Conservation (phyloP, 306 rosid species). For the Gastrolobium villosum region DNA sequence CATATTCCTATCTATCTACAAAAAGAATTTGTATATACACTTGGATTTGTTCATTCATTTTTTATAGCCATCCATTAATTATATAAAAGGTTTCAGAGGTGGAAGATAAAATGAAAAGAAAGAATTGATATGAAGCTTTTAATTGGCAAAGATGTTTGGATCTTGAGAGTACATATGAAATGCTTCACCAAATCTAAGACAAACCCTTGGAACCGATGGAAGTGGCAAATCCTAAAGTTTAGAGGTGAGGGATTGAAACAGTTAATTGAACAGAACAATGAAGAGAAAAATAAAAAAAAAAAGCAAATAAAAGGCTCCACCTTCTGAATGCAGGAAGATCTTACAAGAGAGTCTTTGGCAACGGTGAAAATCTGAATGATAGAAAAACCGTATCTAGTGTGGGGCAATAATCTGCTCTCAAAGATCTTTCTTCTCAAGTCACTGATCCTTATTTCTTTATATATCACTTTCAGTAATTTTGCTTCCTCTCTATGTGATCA, state of each 20-base stretch:
- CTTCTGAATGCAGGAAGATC: background rate
- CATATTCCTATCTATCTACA: background rate
- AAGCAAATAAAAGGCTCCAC: conserved; percentile 30
- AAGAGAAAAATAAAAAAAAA: conserved; percentile 43
- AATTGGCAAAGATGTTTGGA: background rate
- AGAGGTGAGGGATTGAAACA: conserved; percentile 45
- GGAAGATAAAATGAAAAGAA: background rate
- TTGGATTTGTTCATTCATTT: background rate
- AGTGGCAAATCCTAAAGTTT: conserved; percentile 51
- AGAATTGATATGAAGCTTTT: background rate
- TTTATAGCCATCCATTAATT: background rate
- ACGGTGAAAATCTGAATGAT: background rate
- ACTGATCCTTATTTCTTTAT: background rate
- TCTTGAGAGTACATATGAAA: conserved; percentile 56
- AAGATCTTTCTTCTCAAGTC: background rate
- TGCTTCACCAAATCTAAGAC: conserved; percentile 76
- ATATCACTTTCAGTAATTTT: background rate
- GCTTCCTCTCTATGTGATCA: background rate
- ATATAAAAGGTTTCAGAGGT: background rate
- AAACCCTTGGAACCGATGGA: conserved; percentile 72
- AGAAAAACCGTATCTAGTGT: background rate
- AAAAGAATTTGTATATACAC: too few relatives aligned
- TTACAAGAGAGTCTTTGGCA: background rate
- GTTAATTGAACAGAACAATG: conserved; percentile 47
- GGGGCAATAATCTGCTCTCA: background rate